Evolutionary conservation across 768 basidiomycete species (phyloP), one percentile per base, ranked within the genome.

Genomic region (Hirschioporus abietinus): DNA sequence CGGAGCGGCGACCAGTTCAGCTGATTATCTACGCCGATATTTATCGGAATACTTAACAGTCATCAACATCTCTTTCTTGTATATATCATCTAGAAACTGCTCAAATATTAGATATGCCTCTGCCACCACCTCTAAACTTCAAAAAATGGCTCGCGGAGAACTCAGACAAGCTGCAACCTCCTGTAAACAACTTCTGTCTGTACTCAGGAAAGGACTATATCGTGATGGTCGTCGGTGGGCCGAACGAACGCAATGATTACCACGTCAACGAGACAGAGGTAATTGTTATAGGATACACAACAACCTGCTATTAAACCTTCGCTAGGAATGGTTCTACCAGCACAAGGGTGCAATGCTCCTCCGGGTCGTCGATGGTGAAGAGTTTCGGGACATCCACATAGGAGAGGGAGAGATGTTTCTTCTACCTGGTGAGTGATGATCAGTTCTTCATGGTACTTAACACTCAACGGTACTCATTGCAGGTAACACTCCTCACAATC

Each of bases 401-500:
- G 90, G 88, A 69, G 95, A 99, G 76, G 96, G 96, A 61, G 95
- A 95, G 68, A 98, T 98, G 95, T 98, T 97, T 76, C 73, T 99
- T 71, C 81, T 99, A 25, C 96, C 96, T 63, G 92, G 96, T 93
- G 69, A 64, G 83, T 73, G 15, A 17, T 63, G 23, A 26, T n/a
- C 7, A 61, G 23, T 2, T 25, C 30, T 3, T 25, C 58, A 42
- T 52, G 59, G 18, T 35, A 35, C 30, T 62, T 69, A 20, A 65
- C 25, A 27, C 7, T 15, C 0, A 15, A 36, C 20, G 9, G 0
- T 20, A 5, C 7, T 17, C 7, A 5, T 8, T 25, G 25, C 70
- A 96, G 96, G 88, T 0, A 97, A 98, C 74, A 97, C 93, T 0
- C 96, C 96, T 0, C 96, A 99, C 77, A 97, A 96, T 72, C 96